Conservation (phyloP, 306 rosid genomes). For the Quercus alba region DNA sequence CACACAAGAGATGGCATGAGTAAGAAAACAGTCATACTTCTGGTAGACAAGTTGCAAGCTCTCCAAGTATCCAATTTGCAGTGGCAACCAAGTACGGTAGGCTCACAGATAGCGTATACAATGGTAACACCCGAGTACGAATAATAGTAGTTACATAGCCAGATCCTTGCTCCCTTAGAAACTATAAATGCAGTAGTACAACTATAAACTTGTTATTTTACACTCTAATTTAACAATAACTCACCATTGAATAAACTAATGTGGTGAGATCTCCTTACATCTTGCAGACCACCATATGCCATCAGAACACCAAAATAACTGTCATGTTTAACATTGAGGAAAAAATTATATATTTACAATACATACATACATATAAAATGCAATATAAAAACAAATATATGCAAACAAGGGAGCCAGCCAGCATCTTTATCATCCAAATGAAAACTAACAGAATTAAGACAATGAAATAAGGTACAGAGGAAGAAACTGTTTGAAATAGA, state of each 20-base stretch:
- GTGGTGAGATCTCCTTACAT: slow-evolving; percentile 53
- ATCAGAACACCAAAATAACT: slow-evolving; percentile 85
- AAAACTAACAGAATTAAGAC: background rate
- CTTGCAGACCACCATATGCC: slow-evolving; percentile 81
- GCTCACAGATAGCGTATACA: slow-evolving; percentile 43
- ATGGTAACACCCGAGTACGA: slow-evolving; percentile 61
- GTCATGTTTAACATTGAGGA: slow-evolving; percentile 34
- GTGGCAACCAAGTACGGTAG: slow-evolving; percentile 69
- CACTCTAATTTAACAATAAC: slow-evolving; percentile 12
- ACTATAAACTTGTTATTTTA: background rate
- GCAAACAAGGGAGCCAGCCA: background rate
- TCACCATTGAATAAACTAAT: slow-evolving; percentile 19
- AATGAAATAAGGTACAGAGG: background rate
- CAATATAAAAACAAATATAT: background rate
- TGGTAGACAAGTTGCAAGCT: slow-evolving; percentile 77
- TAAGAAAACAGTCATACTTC: slow-evolving; percentile 51
- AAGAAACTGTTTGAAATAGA: background rate
- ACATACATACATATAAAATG: background rate
- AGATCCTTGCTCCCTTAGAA: slow-evolving; percentile 79
- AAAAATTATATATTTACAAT: background rate
- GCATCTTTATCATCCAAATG: background rate
- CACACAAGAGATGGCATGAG: slow-evolving; percentile 20
- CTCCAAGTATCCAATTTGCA: slow-evolving; percentile 97
- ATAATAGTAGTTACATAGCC: slow-evolving; percentile 47
- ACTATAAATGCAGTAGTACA: slow-evolving; percentile 44